Evolutionary conservation across 805 yeast genomes (phyloP), one percentile per base, ranked within the genome.

Genomic region (Candida andamanensis): DNA sequence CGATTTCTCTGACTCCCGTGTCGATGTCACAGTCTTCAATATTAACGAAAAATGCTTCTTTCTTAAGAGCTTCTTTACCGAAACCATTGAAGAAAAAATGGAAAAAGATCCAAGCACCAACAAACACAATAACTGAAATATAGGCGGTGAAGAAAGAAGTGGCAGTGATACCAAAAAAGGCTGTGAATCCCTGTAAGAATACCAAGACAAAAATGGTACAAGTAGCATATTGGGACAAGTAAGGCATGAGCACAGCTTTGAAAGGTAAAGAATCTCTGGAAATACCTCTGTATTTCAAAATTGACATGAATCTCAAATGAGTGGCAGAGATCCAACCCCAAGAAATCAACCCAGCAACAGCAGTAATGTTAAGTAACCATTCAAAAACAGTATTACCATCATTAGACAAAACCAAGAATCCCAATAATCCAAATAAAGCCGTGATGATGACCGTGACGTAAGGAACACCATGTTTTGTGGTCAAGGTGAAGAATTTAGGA

Each of bases 331-430:
- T 80, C 52, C 76, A 72, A 29, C 76, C 69, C 89, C 89, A 80
- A 12, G 84, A 70, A 44, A 80, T 77, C 43, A 81, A 67, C 37
- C 89, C 89, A 8, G 87, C 79, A 29, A 80, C 80, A 17, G 84
- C 83, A n/a, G 85, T 73, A 45, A 82, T 80, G 54, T 80, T 80
- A 44, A 80, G 59, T 37, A 82, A 64, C 89, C 89, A 82, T 49
- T 71, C 61, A 60, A 82, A 82, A 18, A 78, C 87, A 3, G 69
- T 65, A 24, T 53, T 50, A 36, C 82, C 82, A 35, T 70, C 61
- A 14, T 60, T 53, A 5, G 80, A 68, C 25, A 60, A 60, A 13
- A 74, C 74, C 58, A 82, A 57, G 61, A 72, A 80, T 2, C 78
- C 85, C 35, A 82, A 57, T 15, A 75, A 61, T 28, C 89, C 90